Evolutionary conservation across 495 filamentous ascomycete genomes (phyloP).

Genomic region (Neurospora sublineolata): DNA sequence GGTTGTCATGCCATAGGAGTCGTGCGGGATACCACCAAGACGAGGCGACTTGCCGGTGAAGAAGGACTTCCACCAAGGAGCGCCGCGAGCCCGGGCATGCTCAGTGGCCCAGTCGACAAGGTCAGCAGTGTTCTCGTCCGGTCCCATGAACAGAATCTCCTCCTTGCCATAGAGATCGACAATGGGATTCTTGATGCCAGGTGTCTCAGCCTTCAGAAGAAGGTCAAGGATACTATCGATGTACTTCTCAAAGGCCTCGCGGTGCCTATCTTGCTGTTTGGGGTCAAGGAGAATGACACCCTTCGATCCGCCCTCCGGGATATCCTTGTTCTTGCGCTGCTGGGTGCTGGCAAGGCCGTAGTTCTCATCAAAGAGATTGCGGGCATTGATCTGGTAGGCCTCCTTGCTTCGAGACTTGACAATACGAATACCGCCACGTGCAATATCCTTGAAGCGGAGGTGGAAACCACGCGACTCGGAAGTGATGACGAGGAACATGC

Average conservation of each 20-base stretch:
- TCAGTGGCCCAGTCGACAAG: slow-evolving; percentile 96
- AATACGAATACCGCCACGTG: slow-evolving; percentile 93
- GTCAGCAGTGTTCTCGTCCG: slow-evolving; percentile 96
- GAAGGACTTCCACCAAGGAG: slow-evolving; percentile 99
- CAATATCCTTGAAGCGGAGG: slow-evolving; percentile 92
- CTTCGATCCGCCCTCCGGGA: slow-evolving; percentile 97
- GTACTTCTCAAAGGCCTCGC: slow-evolving; percentile 95
- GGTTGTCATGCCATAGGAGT: slow-evolving; percentile 95
- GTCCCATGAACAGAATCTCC: slow-evolving; percentile 96
- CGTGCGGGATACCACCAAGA: slow-evolving; percentile 92
- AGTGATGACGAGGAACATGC: slow-evolving; percentile 97
- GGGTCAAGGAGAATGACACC: slow-evolving; percentile 93
- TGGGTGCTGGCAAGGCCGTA: slow-evolving; percentile 97
- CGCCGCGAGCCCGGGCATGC: slow-evolving; percentile 77
- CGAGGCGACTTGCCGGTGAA: slow-evolving; percentile 97
- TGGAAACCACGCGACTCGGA: slow-evolving; percentile 97
- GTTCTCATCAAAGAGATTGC: slow-evolving; percentile 94
- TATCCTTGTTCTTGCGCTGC: slow-evolving; percentile 99
- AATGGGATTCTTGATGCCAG: slow-evolving; percentile 97
- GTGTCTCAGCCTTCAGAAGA: slow-evolving; percentile 75
- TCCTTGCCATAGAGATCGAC: slow-evolving; percentile 88
- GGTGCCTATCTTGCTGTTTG: slow-evolving; percentile 82
- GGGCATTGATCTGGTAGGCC: slow-evolving; percentile 89
- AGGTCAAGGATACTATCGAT: slow-evolving; percentile 97
- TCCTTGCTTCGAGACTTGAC: slow-evolving; percentile 95